These are phyloP conservation scores for Gelatoporia subvermispora DNA, from an alignment of 768 basidiomycete species.

Conservation along the genomic window DNA sequence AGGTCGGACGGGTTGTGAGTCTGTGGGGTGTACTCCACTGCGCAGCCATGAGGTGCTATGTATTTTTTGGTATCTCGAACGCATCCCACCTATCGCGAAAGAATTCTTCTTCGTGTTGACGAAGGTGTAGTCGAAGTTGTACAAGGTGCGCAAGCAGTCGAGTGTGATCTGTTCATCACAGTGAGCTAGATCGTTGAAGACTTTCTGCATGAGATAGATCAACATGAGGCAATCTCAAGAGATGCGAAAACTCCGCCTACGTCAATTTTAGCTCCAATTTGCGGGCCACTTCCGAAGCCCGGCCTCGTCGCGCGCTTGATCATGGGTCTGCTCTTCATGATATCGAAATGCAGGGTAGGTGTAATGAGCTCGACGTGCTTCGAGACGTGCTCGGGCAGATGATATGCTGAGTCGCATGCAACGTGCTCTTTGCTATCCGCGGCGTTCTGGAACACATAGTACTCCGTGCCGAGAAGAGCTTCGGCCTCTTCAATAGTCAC, in stretches of 20 bases:
- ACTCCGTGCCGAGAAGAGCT: slow-evolving; percentile 40
- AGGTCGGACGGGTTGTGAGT: slow-evolving; percentile 39
- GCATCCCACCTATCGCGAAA: slow-evolving; percentile 25
- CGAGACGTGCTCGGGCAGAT: slow-evolving; percentile 53
- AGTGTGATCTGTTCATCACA: slow-evolving; percentile 27
- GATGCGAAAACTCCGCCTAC: too few relatives aligned
- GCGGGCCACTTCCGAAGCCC: too few relatives aligned
- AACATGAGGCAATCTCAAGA: too few relatives aligned
- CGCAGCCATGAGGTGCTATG: slow-evolving; percentile 34
- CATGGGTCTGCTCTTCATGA: slow-evolving; percentile 16
- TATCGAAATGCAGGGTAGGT: slow-evolving; percentile 65
- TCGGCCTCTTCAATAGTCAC: slow-evolving; percentile 41
- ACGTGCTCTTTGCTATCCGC: slow-evolving; percentile 47
- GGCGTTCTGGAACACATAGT: slow-evolving; percentile 53
- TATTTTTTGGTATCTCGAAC: too few relatives aligned
- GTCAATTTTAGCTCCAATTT: too few relatives aligned
- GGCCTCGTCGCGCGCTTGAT: too few relatives aligned
- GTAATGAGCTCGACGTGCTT: slow-evolving; percentile 62
- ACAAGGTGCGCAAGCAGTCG: slow-evolving; percentile 27
- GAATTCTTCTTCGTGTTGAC: slow-evolving; percentile 20
- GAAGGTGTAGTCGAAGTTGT: slow-evolving; percentile 25
- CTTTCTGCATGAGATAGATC: slow-evolving; percentile 1
- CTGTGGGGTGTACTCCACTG: slow-evolving; percentile 41
- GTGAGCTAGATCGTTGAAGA: slow-evolving; percentile 13
- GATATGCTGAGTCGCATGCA: slow-evolving; percentile 58